Evolutionary conservation across 495 filamentous ascomycete genomes (phyloP).

Genomic region (Xylaria telfairii): DNA sequence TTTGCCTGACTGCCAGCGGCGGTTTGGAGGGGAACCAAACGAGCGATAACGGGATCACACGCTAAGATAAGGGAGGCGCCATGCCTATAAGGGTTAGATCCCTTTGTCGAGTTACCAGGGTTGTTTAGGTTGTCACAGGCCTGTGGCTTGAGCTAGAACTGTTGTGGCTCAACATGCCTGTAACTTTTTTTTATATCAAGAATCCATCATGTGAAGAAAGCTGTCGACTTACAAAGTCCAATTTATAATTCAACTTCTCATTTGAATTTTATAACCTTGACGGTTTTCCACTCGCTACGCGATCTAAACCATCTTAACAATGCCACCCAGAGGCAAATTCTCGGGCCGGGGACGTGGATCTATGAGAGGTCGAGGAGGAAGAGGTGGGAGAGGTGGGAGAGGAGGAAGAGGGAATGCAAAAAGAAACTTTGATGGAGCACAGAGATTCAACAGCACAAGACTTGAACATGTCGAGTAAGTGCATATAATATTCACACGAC

Average conservation of each 20-base stretch:
- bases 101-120: not conserved
- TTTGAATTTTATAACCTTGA: not conserved
- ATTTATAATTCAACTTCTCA: not conserved
- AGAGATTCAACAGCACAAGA: constrained; percentile 35
- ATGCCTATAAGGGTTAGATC: not conserved
- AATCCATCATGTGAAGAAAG: not conserved
- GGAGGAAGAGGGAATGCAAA: constrained; percentile 43
- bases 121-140: not conserved
- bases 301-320: not conserved
- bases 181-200: constrained; percentile 14
- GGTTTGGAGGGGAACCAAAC: constrained; percentile 24
- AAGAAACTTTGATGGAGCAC: constrained; percentile 27
- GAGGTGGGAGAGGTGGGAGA: constrained; percentile 44
- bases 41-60: not conserved
- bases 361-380: constrained; percentile 37
- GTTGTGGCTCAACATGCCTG: constrained; percentile 8
- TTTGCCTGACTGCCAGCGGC: constrained; percentile 28
- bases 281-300: not conserved
- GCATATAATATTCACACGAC: not conserved
- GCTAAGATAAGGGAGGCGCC: constrained; percentile 20
- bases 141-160: constrained; percentile 2
- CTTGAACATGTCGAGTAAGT: constrained; percentile 34
- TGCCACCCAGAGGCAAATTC: constrained; percentile 36
- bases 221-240: not conserved
- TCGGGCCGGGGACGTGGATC: constrained; percentile 31